Evolutionary conservation across 2,329 filamentous ascomycete genomes (phyloP).

Genomic region (Colletotrichum tamarilloi): DNA sequence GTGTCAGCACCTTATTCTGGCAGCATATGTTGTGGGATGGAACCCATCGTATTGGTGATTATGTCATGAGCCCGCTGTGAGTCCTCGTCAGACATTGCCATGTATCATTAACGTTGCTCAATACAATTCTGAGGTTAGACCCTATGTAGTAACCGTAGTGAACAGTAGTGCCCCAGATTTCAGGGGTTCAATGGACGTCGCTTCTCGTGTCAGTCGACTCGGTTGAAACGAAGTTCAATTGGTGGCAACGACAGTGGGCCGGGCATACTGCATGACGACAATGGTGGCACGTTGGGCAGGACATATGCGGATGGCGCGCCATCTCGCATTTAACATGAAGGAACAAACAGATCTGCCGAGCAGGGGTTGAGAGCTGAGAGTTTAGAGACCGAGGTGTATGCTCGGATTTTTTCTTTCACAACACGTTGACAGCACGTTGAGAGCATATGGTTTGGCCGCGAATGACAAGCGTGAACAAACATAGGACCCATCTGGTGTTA

Average conservation of each 20-base stretch:
- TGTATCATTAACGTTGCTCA: not conserved
- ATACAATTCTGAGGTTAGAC: not conserved
- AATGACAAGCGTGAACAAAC: not conserved
- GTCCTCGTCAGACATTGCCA: not conserved
- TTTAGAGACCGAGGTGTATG: not conserved
- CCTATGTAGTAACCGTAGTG: not conserved
- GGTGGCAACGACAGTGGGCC: not conserved
- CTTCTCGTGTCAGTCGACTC: not conserved
- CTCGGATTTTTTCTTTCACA: not conserved
- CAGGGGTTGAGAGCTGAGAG: not conserved
- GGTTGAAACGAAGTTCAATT: not conserved
- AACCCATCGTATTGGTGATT: not conserved
- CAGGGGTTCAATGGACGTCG: not conserved
- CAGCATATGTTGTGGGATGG: not conserved
- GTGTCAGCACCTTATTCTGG: not conserved
- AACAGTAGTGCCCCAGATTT: not conserved
- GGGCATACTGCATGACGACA: not conserved
- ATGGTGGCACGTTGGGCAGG: not conserved
- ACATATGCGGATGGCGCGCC: not conserved
- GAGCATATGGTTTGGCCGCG: not conserved
- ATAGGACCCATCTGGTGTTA: not conserved
- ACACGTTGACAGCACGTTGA: not conserved
- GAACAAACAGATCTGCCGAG: constrained; percentile 1
- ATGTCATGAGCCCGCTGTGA: not conserved
- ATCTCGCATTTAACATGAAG: constrained; percentile 1